These are phyloP conservation scores for Hirschfeldia incana DNA, from an alignment of 345 rosid genomes.

Conservation along the genomic window DNA sequence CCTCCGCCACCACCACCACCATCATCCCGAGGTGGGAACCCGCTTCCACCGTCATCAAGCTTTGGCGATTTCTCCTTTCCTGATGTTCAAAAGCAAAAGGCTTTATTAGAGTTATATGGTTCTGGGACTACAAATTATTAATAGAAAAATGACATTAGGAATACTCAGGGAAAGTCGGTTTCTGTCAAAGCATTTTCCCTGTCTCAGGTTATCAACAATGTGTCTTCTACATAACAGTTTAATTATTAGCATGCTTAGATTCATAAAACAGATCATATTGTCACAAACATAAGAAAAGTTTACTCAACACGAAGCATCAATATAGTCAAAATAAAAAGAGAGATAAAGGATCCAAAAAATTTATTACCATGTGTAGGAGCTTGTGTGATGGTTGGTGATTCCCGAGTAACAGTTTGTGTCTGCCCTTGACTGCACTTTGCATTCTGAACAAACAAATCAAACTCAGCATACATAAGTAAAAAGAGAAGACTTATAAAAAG, in stretches of 20 bases:
- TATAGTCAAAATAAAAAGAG: not conserved
- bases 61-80: conserved; percentile 59
- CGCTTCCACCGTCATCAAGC: conserved; percentile 79
- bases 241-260: not conserved
- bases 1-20: conserved; percentile 82
- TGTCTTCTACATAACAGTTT: not conserved
- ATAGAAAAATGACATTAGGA: not conserved
- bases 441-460: conserved; percentile 47
- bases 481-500: not conserved
- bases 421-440: conserved; percentile 70
- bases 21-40: conserved; percentile 70
- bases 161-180: not conserved
- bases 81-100: conserved; percentile 27
- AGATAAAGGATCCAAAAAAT: not conserved
- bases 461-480: not conserved
- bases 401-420: conserved; percentile 70
- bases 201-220: too few relatives aligned
- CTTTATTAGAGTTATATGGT: not conserved
- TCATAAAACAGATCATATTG: too few relatives aligned
- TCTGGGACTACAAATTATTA: not conserved
- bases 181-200: not conserved
- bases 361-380: conserved; percentile 69
- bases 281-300: too few relatives aligned
- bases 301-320: too few relatives aligned
- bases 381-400: conserved; percentile 75